Conservation (phyloP, 441 rosid species). For the Brassica balearica region DNA sequence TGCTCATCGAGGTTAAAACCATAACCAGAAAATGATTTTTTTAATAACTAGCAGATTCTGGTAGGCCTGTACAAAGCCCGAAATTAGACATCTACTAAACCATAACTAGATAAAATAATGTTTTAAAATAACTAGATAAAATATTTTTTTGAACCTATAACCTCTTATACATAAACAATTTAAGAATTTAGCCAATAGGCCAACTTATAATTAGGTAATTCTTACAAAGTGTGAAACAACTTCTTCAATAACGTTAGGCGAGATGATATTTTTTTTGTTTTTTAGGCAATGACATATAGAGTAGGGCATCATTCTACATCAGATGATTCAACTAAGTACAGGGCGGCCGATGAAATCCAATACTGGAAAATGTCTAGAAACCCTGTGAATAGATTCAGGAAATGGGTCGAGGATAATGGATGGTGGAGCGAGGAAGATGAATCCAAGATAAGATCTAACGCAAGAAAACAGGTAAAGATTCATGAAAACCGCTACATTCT, state of each 20-base stretch:
- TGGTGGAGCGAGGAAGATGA: slow-evolving; percentile 79
- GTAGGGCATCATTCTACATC: slow-evolving; percentile 87
- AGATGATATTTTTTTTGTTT: neutral
- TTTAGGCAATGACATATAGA: slow-evolving; percentile 69
- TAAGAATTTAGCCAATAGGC: too few species aligned
- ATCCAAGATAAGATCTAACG: slow-evolving; percentile 53
- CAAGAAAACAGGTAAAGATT: slow-evolving; percentile 58
- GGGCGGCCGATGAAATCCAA: slow-evolving; percentile 59
- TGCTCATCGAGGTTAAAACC: slow-evolving; percentile 63
- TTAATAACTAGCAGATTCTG: too few species aligned
- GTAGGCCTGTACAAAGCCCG: too few species aligned
- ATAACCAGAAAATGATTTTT: neutral
- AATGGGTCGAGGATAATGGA: slow-evolving; percentile 67
- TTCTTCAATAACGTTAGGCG: too few species aligned
- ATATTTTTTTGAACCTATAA: too few species aligned
- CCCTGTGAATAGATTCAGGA: slow-evolving; percentile 66
- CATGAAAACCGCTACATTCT: neutral
- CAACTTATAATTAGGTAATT: too few species aligned
- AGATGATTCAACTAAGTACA: slow-evolving; percentile 81
- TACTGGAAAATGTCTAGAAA: slow-evolving; percentile 70
- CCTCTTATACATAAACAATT: too few species aligned
- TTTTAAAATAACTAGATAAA: too few species aligned
- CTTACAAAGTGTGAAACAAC: too few species aligned
- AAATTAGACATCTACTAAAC: too few species aligned
- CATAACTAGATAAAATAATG: too few species aligned